phyloP scores from a whole-genome alignment of 495 filamentous ascomycete genomes.

The Chaetomidium leptoderma region DNA sequence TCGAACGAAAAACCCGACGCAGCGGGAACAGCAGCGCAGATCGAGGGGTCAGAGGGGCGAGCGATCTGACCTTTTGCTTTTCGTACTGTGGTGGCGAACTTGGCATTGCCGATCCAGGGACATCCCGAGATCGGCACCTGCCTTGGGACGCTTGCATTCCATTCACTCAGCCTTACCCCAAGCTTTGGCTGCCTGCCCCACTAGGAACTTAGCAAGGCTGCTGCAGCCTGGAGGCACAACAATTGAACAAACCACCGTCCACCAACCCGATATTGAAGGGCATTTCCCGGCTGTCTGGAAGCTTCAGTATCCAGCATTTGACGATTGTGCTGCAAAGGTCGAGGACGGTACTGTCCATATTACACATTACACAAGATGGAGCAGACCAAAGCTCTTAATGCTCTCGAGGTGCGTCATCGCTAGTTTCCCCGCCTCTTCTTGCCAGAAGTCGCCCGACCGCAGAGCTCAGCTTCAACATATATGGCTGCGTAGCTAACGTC shows the following conservation, averaged over 20 bases:
- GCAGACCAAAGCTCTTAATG: slow-evolving; percentile 78
- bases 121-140: slow-evolving; percentile 8
- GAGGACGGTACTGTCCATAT: background rate
- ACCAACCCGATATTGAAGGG: background rate
- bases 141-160: background rate
- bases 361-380: slow-evolving; percentile 59
- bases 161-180: slow-evolving; percentile 20
- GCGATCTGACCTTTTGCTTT: background rate
- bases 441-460: background rate
- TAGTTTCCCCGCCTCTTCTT: slow-evolving; percentile 5
- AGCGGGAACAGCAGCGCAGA: background rate
- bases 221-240: slow-evolving; percentile 2
- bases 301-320: background rate
- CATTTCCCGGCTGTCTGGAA: background rate
- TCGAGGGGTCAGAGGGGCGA: background rate
- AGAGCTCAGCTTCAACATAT: background rate
- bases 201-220: slow-evolving; percentile 22
- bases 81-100: background rate
- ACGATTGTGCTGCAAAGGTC: background rate
- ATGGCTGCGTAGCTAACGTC: background rate
- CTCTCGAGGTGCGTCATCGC: slow-evolving; percentile 53
- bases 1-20: background rate
- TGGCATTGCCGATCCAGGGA: slow-evolving; percentile 13
- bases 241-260: background rate
- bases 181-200: background rate